Percentiles rank a stretch among this genome's conserved stretches.
phyloP scores from a whole-genome alignment of 78 protist species.

The Dictyostelium capitatum region DNA sequence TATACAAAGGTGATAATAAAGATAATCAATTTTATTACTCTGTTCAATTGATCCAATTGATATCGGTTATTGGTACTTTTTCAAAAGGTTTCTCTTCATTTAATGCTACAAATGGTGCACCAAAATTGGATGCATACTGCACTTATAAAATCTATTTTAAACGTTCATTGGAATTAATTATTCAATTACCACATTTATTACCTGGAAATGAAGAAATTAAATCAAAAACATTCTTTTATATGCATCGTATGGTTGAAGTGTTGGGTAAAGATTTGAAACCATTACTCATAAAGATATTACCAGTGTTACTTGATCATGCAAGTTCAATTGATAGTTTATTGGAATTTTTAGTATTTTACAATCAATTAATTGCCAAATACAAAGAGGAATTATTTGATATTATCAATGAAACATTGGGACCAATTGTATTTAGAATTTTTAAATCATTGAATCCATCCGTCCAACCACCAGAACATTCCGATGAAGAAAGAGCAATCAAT shows the following conservation, averaged over 20 bases:
- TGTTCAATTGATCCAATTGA: slow-evolving; percentile 53
- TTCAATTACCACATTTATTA: slow-evolving; percentile 43
- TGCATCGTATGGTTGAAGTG: slow-evolving; percentile 80
- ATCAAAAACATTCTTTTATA: slow-evolving; percentile 56
- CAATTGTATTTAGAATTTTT: slow-evolving; percentile 12
- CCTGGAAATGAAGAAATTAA: slow-evolving; percentile 58
- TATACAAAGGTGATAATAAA: slow-evolving; percentile 60
- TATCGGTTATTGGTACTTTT: slow-evolving; percentile 57
- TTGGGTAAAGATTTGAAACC: slow-evolving; percentile 69
- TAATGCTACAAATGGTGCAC: slow-evolving; percentile 16
- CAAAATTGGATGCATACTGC: slow-evolving; percentile 20
- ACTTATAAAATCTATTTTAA: slow-evolving; percentile 49
- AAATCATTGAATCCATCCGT: slow-evolving; percentile 10
- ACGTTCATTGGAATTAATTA: slow-evolving; percentile 7
- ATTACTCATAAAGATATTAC: slow-evolving; percentile 10
- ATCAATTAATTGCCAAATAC: slow-evolving; percentile 53
- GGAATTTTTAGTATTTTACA: slow-evolving; percentile 58
- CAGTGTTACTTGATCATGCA: slow-evolving; percentile 14
- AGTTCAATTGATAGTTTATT: background rate
- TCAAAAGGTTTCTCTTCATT: slow-evolving; percentile 70
- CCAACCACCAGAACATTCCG: slow-evolving; percentile 11
- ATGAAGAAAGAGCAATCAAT: slow-evolving; percentile 31
- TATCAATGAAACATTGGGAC: slow-evolving; percentile 21
- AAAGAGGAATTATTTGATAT: slow-evolving; percentile 34
- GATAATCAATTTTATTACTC: slow-evolving; percentile 46